phyloP scores from a whole-genome alignment of 768 basidiomycete species.

The Tricholoma furcatifolium region DNA sequence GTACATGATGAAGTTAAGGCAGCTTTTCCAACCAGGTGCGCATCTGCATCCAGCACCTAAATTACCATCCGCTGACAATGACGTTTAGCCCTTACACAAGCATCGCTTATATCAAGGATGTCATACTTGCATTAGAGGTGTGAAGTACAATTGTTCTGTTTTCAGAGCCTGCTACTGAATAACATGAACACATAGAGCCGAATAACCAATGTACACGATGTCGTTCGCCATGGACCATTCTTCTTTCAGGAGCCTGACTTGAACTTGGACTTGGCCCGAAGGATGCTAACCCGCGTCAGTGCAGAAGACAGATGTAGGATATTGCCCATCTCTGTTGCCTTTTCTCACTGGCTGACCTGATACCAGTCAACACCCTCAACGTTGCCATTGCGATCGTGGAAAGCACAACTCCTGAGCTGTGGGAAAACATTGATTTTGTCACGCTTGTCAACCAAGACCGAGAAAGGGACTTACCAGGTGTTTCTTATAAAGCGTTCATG shows the following conservation, averaged over 20 bases:
- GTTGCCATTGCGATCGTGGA: conserved; percentile 29
- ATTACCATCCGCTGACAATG: not conserved
- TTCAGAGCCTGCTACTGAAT: not conserved
- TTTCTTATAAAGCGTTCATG: conserved; percentile 60
- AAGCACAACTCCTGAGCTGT: conserved; percentile 29
- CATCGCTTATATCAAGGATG: conserved; percentile 59
- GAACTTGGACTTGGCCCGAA: conserved; percentile 48
- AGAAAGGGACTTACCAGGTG: conserved; percentile 25
- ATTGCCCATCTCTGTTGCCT: conserved; percentile 1
- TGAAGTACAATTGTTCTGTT: not conserved
- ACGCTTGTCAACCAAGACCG: conserved; percentile 44
- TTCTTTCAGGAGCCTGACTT: conserved; percentile 77
- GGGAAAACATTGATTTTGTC: conserved; percentile 36
- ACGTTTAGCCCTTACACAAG: conserved; percentile 44
- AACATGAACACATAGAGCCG: conserved; percentile 49
- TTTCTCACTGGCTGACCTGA: conserved; percentile 1
- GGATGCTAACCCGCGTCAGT: conserved; percentile 46
- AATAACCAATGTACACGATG: conserved; percentile 66
- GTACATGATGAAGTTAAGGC: conserved; percentile 53
- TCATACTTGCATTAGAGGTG: conserved; percentile 64
- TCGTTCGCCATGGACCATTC: conserved; percentile 67
- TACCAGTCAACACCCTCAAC: conserved; percentile 31
- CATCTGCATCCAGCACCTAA: not conserved
- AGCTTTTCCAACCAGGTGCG: conserved; percentile 60
- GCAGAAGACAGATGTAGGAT: conserved; percentile 42